These are phyloP conservation scores for Antrodiella citrinella DNA, from an alignment of 768 basidiomycete genomes.

Conservation along the genomic window DNA sequence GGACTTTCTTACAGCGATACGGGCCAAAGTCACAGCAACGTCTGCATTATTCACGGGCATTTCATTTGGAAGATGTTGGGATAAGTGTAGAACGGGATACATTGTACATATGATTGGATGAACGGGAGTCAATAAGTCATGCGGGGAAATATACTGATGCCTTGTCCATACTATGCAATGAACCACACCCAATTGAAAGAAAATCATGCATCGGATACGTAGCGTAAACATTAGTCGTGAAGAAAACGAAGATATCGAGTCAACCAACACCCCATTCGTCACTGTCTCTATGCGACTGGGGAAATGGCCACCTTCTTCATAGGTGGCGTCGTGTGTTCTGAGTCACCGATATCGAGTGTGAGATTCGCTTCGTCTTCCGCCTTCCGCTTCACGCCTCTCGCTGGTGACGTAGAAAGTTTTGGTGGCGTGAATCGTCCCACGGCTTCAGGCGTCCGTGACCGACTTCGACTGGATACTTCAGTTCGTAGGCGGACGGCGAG, in stretches of 20 bases:
- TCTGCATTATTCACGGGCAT: no score
- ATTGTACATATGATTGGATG: not conserved
- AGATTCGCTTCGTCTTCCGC: slow-evolving; percentile 35
- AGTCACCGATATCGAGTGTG: slow-evolving; percentile 5
- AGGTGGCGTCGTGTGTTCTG: slow-evolving; percentile 48
- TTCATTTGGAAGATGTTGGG: no score
- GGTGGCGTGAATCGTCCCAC: slow-evolving; percentile 32
- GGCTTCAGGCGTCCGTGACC: slow-evolving; percentile 68
- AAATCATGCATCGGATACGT: not conserved
- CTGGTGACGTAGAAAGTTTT: slow-evolving; percentile 38
- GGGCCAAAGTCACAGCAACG: no score
- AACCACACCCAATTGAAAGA: not conserved
- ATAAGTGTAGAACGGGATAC: not conserved
- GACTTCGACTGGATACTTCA: slow-evolving; percentile 51
- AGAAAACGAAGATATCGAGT: not conserved
- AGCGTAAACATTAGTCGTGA: not conserved
- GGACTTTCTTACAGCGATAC: no score
- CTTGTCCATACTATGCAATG: not conserved
- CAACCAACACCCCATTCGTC: no score
- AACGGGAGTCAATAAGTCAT: not conserved
- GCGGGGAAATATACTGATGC: not conserved
- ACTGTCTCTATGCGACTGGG: slow-evolving; percentile 17
- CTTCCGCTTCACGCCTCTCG: slow-evolving; percentile 70
- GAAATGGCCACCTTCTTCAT: slow-evolving; percentile 57
- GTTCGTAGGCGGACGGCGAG: slow-evolving; percentile 61